Conservation (phyloP, 768 basidiomycete species). For the Boletus coccyginus region DNA sequence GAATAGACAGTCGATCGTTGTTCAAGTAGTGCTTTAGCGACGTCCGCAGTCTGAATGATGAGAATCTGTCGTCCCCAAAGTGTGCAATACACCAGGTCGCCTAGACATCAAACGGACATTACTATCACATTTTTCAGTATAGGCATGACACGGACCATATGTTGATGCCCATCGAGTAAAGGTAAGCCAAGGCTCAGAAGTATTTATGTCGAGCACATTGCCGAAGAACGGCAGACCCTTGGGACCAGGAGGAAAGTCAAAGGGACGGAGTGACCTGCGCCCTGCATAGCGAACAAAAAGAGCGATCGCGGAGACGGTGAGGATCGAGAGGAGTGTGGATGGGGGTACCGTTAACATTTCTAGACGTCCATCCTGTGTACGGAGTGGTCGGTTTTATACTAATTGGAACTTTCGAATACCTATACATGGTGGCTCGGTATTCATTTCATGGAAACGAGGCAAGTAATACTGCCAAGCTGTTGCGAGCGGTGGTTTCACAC, state of each 20-base stretch:
- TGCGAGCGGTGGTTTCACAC: neutral
- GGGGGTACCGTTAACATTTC: slow-evolving; percentile 6
- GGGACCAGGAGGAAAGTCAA: slow-evolving; percentile 29
- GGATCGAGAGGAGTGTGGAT: slow-evolving; percentile 5
- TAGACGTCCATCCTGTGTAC: neutral
- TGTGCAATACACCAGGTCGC: slow-evolving; percentile 30
- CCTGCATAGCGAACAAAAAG: slow-evolving; percentile 11
- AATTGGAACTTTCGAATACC: neutral
- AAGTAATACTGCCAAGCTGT: no score
- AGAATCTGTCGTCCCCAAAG: slow-evolving; percentile 34
- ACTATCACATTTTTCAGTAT: neutral
- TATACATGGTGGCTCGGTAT: slow-evolving; percentile 3
- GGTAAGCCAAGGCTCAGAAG: slow-evolving; percentile 30
- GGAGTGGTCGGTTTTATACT: slow-evolving; percentile 15
- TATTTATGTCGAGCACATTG: slow-evolving; percentile 24
- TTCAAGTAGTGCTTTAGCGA: slow-evolving; percentile 36
- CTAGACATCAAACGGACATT: slow-evolving; percentile 15
- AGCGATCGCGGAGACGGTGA: slow-evolving; percentile 5
- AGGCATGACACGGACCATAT: slow-evolving; percentile 18
- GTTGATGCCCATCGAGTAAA: slow-evolving; percentile 31
- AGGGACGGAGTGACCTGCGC: slow-evolving; percentile 2
- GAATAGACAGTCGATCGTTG: slow-evolving; percentile 37
- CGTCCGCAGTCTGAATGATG: slow-evolving; percentile 30
- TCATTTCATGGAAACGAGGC: slow-evolving; percentile 7
- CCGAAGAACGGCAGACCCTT: slow-evolving; percentile 32